Evolutionary conservation across 1,284 basidiomycete genomes (phyloP), one percentile per base, ranked within the genome.

Genomic region (Trichosporon coremiiforme): DNA sequence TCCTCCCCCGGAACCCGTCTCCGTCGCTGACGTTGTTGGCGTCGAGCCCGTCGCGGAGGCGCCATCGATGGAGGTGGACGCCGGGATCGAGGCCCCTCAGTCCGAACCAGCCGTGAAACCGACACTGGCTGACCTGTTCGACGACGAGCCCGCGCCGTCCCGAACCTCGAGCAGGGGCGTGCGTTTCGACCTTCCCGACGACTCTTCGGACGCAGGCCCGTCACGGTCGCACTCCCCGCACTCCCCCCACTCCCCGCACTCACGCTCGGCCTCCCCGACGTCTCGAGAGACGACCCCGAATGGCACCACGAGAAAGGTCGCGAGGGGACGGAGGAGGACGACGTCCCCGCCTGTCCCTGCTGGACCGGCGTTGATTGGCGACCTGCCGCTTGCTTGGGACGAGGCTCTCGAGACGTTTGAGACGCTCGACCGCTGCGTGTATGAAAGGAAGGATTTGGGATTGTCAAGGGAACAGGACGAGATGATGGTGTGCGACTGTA

Each of bases 401-500:
- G 88, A 87, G 50, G 95, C 96, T 33, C 83, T 90, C 75, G 85
- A 84, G 75, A 91, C 89, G 6, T 99, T 95, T 78, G 85, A 84
- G 71, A 88, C 91, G 81, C 89, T 98, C 76, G 77, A 84, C 67
- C 87, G 86, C 75, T 98, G 95, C 80, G 89, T 90, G 76, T 98
- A 98, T 81, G 93, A 96, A 85, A 91, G 90, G 83, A 90, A 91
- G 79, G 88, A 90, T 53, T 85, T 99, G 67, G 97, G 97, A 12
- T 87, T 89, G 76, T 93, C 92, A 63, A 89, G 91, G 79, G 94
- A 95, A 83, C 89, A 91, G 69, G 87, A 92, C 77, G 95, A 98
- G 85, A 91, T 92, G 83, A 94, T 94, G 90, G 89, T 90, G 55
- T 98, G 95, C 85, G 95, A 74, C 80, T 98, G 95, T 84, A 84